phyloP scores from a whole-genome alignment of 2,329 filamentous ascomycete species.

The Saccharata proteae region DNA sequence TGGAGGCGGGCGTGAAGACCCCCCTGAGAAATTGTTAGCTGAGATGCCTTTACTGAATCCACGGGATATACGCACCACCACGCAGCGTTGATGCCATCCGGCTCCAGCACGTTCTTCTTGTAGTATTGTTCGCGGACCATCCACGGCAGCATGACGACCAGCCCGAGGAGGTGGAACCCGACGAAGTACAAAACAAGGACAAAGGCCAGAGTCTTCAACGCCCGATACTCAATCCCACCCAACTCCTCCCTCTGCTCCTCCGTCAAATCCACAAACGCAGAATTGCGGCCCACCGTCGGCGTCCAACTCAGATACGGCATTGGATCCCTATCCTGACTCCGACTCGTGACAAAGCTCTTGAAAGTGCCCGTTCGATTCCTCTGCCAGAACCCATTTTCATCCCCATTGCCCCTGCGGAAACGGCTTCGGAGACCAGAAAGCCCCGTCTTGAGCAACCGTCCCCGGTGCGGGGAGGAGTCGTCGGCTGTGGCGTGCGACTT shows the following conservation, averaged over 20 bases:
- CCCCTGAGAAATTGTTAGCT: slow-evolving; percentile 34
- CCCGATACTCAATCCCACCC: slow-evolving; percentile 91
- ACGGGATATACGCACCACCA: slow-evolving; percentile 62
- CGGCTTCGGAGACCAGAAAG: slow-evolving; percentile 22
- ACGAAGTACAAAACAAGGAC: slow-evolving; percentile 72
- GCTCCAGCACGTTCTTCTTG: slow-evolving; percentile 47
- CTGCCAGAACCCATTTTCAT: slow-evolving; percentile 12
- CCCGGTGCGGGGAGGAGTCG: slow-evolving; percentile 26
- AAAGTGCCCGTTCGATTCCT: slow-evolving; percentile 39
- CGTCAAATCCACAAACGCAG: slow-evolving; percentile 75
- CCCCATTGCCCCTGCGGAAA: slow-evolving; percentile 11
- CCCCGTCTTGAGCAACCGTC: slow-evolving; percentile 1
- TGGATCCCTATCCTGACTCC: slow-evolving; percentile 32
- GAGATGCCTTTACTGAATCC: too few relatives aligned
- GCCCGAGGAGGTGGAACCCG: slow-evolving; percentile 66
- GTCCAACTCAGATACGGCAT: slow-evolving; percentile 92
- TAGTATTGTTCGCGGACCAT: slow-evolving; percentile 55
- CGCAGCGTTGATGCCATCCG: slow-evolving; percentile 48
- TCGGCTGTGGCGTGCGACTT: slow-evolving; percentile 54
- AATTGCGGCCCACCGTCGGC: slow-evolving; percentile 86
- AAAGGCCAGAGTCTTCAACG: slow-evolving; percentile 71
- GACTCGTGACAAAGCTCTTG: slow-evolving; percentile 46
- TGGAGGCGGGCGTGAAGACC: slow-evolving; percentile 74
- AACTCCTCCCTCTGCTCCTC: slow-evolving; percentile 90
- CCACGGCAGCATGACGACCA: slow-evolving; percentile 68